Conservation (phyloP, 2,329 filamentous ascomycete genomes). For the Paecilomyces sp. region DNA sequence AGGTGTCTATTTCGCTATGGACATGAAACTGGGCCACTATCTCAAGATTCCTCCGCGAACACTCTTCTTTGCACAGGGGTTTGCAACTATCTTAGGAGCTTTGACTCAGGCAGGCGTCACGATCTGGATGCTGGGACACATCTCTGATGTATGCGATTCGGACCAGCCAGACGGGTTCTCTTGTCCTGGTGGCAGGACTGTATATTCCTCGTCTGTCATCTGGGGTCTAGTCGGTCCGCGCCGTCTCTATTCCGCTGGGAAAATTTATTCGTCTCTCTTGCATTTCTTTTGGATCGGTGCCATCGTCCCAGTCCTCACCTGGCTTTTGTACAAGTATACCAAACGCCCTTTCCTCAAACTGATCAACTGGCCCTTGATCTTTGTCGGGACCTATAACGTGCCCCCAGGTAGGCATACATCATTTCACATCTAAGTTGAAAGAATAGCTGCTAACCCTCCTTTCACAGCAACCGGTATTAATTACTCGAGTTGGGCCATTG, state of each 20-base stretch:
- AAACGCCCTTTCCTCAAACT: constrained; percentile 27
- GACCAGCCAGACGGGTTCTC: constrained; percentile 41
- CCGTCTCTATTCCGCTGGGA: constrained; percentile 41
- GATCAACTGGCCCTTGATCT: constrained; percentile 25
- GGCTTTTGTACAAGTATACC: constrained; percentile 18
- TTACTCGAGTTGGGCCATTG: constrained; percentile 28
- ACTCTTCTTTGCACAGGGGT: constrained; percentile 42
- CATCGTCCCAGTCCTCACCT: constrained; percentile 35
- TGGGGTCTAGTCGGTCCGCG: constrained; percentile 48
- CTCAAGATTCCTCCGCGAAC: constrained; percentile 44
- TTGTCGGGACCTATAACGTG: constrained; percentile 20
- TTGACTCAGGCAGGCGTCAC: constrained; percentile 36
- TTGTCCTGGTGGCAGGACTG: constrained; percentile 44
- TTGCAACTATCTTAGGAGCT: constrained; percentile 42
- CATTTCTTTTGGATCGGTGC: constrained; percentile 48
- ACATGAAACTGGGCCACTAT: constrained; percentile 48
- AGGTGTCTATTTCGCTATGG: constrained; percentile 41
- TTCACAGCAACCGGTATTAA: constrained; percentile 24
- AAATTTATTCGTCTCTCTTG: constrained; percentile 41
- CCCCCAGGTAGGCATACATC: constrained; percentile 13
- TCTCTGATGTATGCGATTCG: constrained; percentile 34
- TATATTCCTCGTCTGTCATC: constrained; percentile 42
- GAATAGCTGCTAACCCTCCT: neutral
- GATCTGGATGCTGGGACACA: constrained; percentile 32
- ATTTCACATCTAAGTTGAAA: neutral